Evolutionary conservation across 2,329 filamentous ascomycete genomes (phyloP).

Genomic region (Arthrobotrys musiformis): DNA sequence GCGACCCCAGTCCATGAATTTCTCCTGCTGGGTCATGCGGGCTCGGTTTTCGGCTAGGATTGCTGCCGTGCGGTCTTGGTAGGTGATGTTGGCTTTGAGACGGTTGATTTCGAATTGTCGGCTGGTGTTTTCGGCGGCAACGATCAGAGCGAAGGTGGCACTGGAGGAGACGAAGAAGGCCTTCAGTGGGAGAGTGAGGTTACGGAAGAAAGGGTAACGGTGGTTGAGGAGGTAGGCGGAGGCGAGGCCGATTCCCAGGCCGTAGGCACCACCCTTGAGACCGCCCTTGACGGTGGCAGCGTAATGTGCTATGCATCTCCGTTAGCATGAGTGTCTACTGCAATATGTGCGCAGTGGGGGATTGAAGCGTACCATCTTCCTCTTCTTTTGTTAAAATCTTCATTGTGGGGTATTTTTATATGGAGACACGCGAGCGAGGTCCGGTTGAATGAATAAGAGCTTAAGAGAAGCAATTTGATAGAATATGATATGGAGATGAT

Average conservation of each 20-base stretch:
- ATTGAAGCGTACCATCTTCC: conserved; percentile 69
- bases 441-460: neutral
- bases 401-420: conserved; percentile 69
- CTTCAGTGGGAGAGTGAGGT: conserved; percentile 87
- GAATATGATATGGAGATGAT: too few relatives aligned
- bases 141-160: conserved; percentile 86
- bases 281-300: conserved; percentile 82
- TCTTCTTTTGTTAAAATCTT: conserved; percentile 96
- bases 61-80: conserved; percentile 73
- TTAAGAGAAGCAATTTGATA: neutral
- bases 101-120: conserved; percentile 74
- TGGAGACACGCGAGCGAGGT: neutral
- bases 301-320: conserved; percentile 57
- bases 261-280: conserved; percentile 75
- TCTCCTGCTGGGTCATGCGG: conserved; percentile 66
- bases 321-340: conserved; percentile 47
- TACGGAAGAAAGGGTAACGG: conserved; percentile 80
- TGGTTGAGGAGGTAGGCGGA: conserved; percentile 59
- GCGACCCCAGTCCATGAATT: conserved; percentile 76
- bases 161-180: conserved; percentile 86
- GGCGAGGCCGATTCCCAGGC: conserved; percentile 62
- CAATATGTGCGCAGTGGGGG: neutral
- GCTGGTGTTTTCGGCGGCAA: conserved; percentile 80
- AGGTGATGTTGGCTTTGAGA: conserved; percentile 45
- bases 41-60: conserved; percentile 73